Conservation (phyloP, 345 rosid species). For the Rhodamnia argentea region DNA sequence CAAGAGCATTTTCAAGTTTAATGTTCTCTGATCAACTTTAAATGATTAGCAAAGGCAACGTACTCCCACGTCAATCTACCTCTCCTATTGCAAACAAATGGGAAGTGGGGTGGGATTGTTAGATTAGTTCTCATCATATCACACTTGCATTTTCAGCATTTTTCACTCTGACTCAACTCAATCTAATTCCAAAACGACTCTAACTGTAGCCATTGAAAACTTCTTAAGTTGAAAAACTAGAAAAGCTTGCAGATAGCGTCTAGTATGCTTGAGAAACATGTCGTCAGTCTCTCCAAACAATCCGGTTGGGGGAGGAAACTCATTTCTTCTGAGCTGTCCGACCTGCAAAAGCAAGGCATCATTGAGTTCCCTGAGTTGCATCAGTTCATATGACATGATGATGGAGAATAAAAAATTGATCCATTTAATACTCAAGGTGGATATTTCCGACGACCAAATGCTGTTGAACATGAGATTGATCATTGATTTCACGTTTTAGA, state of each 20-base stretch:
- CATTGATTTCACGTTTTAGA: background rate
- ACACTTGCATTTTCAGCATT: background rate
- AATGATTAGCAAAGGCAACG: background rate
- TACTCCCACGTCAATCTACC: too few species aligned
- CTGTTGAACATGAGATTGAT: background rate
- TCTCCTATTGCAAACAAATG: background rate
- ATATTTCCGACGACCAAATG: too few species aligned
- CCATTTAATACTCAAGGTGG: background rate
- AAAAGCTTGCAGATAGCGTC: background rate
- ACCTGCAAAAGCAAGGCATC: background rate
- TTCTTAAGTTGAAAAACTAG: background rate
- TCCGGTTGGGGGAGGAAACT: background rate
- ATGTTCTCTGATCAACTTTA: background rate
- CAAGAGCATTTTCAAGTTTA: background rate
- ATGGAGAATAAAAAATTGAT: too few species aligned
- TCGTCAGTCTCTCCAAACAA: background rate
- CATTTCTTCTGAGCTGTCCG: background rate
- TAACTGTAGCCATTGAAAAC: background rate
- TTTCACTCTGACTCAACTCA: background rate
- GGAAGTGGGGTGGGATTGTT: background rate
- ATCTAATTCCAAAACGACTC: too few species aligned
- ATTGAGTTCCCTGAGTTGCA: background rate
- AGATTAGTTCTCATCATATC: background rate
- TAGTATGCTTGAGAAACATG: background rate
- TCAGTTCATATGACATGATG: background rate